Conservation (phyloP, 2,329 filamentous ascomycete genomes). For the Aspergillus sp. region DNA sequence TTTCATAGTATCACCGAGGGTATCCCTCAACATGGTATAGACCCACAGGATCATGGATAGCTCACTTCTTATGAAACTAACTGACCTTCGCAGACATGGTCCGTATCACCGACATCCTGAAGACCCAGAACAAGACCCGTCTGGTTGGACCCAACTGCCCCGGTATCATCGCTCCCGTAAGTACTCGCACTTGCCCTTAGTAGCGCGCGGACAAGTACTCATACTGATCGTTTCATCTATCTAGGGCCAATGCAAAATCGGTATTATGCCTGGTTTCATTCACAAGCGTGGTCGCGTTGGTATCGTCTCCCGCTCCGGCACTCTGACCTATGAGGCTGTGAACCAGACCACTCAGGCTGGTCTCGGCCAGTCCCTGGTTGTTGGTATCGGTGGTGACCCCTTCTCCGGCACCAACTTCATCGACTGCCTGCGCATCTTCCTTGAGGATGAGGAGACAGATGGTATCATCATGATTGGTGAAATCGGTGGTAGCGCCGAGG, state of each 20-base stretch:
- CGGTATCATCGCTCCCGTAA: slow-evolving; percentile 83
- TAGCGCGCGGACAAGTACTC: slow-evolving; percentile 3
- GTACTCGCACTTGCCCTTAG: slow-evolving; percentile 24
- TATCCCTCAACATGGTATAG: slow-evolving; percentile 88
- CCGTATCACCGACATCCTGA: slow-evolving; percentile 96
- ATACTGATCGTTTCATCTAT: slow-evolving; percentile 29
- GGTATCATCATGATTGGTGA: slow-evolving; percentile 99
- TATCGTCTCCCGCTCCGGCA: slow-evolving; percentile 97
- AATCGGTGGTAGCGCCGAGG: slow-evolving; percentile 96
- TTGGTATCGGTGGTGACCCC: slow-evolving; percentile 97
- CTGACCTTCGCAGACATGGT: slow-evolving; percentile 77
- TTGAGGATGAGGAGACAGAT: slow-evolving; percentile 93
- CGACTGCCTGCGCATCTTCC: slow-evolving; percentile 97
- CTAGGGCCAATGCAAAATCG: slow-evolving; percentile 97
- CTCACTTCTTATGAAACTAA: slow-evolving; percentile 36
- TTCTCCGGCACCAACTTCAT: slow-evolving; percentile 99
- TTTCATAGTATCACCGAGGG: slow-evolving; percentile 79
- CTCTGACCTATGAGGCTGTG: slow-evolving; percentile 98
- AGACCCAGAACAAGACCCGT: slow-evolving; percentile 95
- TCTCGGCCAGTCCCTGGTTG: slow-evolving; percentile 95
- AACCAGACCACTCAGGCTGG: slow-evolving; percentile 98
- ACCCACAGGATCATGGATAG: neutral
- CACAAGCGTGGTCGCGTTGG: slow-evolving; percentile 99
- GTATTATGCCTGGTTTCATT: slow-evolving; percentile 99
- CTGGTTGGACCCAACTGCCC: slow-evolving; percentile 98